Base-by-base conservation (phyloP, 371 early-diverging fungal species). In the Zychaea mexicana region DNA sequence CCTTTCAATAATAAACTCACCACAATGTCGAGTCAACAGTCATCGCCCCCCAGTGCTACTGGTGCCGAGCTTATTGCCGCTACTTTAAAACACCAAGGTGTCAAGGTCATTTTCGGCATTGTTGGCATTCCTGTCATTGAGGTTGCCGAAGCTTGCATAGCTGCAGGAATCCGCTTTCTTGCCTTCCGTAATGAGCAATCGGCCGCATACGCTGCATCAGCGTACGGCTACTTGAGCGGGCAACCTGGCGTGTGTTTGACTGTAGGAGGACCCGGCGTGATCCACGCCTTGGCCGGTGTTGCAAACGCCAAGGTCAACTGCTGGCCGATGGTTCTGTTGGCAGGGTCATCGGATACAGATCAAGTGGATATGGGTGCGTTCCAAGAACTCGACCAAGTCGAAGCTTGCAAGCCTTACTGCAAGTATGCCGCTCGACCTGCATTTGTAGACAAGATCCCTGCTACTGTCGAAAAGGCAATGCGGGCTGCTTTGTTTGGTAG, bases 111-210 rank as follows among this genome's bases (percentile, higher is more conserved):
- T 3, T 93, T 93, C 76, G 93, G 93, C 32, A 89, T 93, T 62
- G 93, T 93, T n/a, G 93, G 93, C 24, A 91, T 92, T 62, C 93
- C 93, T 12, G 89, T 93, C 1, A 84, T 92, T 46, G 88, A 89
- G 62, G 70, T 90, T 12, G 91, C 90, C 61, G 90, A 91, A 42
- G 91, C 91, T n/a, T 85, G 86, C 65, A 81, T 82, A 49, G 78
- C 82, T n/a, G 83, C 78, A 49, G 93, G 93, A 39, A 90, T 93
- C 31, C 73, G 72, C 45, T 93, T 90, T 72, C 82, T 93, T 57
- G 88, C 87, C 8, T 91, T 91, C 72, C 85, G 91, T 59, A 90
- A 92, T 71, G 91, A 92, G 67, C 90, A 92, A 74, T 89, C 92
- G 6, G 90, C 91, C 30, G 85, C 88, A 60, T 92, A 91, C 72